A percentile compares a stretch with the other conserved stretches of the same genome.
Conservation (phyloP, 176 grass and related monocot species). For the Panicum miliaceum region DNA sequence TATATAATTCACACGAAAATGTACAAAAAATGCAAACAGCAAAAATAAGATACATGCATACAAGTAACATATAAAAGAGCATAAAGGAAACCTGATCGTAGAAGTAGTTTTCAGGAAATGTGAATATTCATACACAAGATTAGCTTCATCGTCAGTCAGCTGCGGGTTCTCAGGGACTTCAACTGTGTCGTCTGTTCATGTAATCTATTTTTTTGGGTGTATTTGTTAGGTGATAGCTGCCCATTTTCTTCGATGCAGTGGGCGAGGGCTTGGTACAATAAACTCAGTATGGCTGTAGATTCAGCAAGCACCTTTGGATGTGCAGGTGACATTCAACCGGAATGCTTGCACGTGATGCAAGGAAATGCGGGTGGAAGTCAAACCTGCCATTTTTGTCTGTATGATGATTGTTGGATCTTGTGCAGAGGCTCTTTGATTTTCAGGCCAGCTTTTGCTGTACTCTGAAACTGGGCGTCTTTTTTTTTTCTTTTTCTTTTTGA, state of each 20-base stretch:
- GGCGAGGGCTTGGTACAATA: conserved; percentile 18
- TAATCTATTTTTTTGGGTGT: not conserved
- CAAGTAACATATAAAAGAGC: conserved; percentile 13
- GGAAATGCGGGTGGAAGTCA: not conserved
- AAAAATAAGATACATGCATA: conserved; percentile 45
- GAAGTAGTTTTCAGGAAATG: conserved; percentile 38
- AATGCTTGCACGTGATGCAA: not conserved
- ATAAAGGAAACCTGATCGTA: conserved; percentile 1
- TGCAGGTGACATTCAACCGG: conserved; percentile 17
- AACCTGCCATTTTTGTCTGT: conserved; percentile 30
- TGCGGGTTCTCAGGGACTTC: not conserved
- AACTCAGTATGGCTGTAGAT: not conserved
- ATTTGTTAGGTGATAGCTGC: not conserved
- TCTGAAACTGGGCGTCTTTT: no score
- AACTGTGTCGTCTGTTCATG: conserved; percentile 13
- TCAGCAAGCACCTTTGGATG: not conserved
- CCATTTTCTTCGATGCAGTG: not conserved
- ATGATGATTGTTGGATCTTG: conserved; percentile 11
- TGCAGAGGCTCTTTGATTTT: conserved; percentile 29
- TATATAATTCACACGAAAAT: conserved; percentile 19
- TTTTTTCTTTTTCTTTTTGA: no score
- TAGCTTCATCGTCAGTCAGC: conserved; percentile 15
- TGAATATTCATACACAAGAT: conserved; percentile 45
- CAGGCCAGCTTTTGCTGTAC: not conserved
- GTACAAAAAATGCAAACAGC: conserved; percentile 36